Evolutionary conservation across 257 asterid species (phyloP), one percentile per base, ranked within the genome.

Genomic region (Solanum medicagineum): DNA sequence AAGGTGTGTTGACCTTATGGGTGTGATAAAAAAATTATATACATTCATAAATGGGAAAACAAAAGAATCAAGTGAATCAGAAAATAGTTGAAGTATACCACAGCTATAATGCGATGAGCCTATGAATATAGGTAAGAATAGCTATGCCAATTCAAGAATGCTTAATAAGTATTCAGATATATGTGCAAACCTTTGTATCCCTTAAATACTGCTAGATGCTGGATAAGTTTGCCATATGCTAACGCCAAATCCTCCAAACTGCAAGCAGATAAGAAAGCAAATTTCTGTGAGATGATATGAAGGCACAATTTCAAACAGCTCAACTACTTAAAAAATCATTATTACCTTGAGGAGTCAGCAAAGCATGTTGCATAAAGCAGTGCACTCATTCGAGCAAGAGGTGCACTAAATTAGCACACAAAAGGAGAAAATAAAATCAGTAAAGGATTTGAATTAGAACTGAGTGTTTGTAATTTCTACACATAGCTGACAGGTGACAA

Each of bases 161-260:
- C 13, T 87, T 75, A 42, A 10, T 16, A 83, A 83, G 85, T 49
- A 53, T 19, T 56, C 32, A 68, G 74, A 75, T 55, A 87, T 49
- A 60, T 87, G 83, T 54, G 89, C 84, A 80, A 73, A 96, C 99
- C 98, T 97, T 80, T 89, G 91, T 95, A 93, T 86, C 99, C 99
- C 88, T 95, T 95, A 86, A 90, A 90, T 81, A 90, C 89, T 44
- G 97, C 97, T 91, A 95, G 84, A 90, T 97, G 94, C 86, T 97
- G 98, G 90, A 97, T 92, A 85, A 97, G 97, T 90, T 97, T 95
- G 84, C 97, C 90, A 91, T 95, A 94, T 51, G 98, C 98, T 86
- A 97, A 89, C 29, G 95, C 94, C 86, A 90, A 89, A 91, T 97
- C 98, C 79, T 93, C 93, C 68, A 87, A 89, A 90, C 99, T 96